Base-by-base conservation (phyloP, 352 stramenopile genomes). In the Pilasporangium apinafurcum region DNA sequence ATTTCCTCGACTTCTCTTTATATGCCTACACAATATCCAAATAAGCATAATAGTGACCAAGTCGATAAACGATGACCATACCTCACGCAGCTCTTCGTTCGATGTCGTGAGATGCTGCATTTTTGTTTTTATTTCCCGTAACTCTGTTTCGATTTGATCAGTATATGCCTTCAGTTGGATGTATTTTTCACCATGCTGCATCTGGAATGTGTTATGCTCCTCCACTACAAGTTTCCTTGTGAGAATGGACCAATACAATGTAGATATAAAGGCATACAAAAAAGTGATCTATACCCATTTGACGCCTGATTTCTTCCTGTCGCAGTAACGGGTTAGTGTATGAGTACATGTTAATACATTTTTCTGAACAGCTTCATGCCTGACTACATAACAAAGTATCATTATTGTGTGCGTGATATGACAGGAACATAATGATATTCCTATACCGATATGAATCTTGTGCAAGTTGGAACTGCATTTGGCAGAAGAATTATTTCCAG, bases 141-240 rank as follows among this genome's bases (percentile, higher is more conserved):
- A 44, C 30, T 93, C 81, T 22, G 71, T 78, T 62, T 93, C 81
- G 10, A 93, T 62, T 41, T 91, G 75, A 39, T 93, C 78, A 3
- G 81, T 84, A 57, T 93, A 91, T 17, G 59, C 74, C 47, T 93
- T 93, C n/a, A 93, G 46, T 35, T 93, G 81, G 36, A 93, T 86
- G 28, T 93, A 91, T 42, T 88, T 86, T 42, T 93, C 76, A 14
- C 81, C 81, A 44, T 91, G 78, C 26, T 93, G 81, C 32, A 65
- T 53, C 50, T 93, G 73, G 48, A 83, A 93, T 1, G 59, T 42
- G 37, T 89, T 90, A 34, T 93, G 78, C 38, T 93, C 81, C 30
- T 93, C 78, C 13, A 63, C 81, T 93, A 32, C 4, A 35, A 3
- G 27, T 13, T 28, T 10, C 17, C 27, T 28, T 14, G 9, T 36